Evolutionary conservation across 2,329 filamentous ascomycete genomes (phyloP), one percentile per base, ranked within the genome.

Genomic region (Bipolaris cookei): DNA sequence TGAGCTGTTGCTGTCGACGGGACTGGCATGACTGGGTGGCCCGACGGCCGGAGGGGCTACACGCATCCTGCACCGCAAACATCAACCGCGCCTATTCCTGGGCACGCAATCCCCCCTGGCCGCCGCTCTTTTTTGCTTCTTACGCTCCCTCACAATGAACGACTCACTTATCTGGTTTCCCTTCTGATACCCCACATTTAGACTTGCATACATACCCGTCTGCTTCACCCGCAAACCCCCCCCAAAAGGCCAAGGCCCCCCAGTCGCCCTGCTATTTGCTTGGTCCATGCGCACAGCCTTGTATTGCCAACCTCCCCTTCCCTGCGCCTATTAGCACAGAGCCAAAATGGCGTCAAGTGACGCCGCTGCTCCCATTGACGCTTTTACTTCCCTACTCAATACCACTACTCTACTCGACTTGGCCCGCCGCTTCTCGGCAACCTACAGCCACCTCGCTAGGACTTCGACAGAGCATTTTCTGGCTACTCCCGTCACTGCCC

Each of bases 391-490:
- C 43, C 74, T 67, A 57, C 65, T 76, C 54, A 71, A 72, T 50
- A 62, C 69, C 38, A 44, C 51, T 20, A 71, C 65, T 16, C 59
- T 78, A 48, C 70, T 77, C 18, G 63, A 71, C 53, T 61, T 78
- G 47, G 72, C 75, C 38, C 59, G 55, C 42, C 68, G 69, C 45
- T 77, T 76, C 59, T 73, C 75, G 54, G 68, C 71, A 38, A 76
- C 72, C 16, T 78, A 75, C 59, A 60, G 50, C 32, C 39, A 65
- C 34, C 69, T 78, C 6, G 76, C 76, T 18, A 69, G 65, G 35
- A 62, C 57, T 6, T 78, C 76, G 16, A 69, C 67, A 18, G 70
- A 77, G 28, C 76, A 78, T 61, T 78, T 78, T 51, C 62, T 78
- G 18, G 68, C 74, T 42, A 78, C 76, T 2, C 76, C 76, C 6